These are phyloP conservation scores for Trichophyton mentagrophytes DNA, from an alignment of 2,329 filamentous ascomycete genomes.

Conservation along the genomic window DNA sequence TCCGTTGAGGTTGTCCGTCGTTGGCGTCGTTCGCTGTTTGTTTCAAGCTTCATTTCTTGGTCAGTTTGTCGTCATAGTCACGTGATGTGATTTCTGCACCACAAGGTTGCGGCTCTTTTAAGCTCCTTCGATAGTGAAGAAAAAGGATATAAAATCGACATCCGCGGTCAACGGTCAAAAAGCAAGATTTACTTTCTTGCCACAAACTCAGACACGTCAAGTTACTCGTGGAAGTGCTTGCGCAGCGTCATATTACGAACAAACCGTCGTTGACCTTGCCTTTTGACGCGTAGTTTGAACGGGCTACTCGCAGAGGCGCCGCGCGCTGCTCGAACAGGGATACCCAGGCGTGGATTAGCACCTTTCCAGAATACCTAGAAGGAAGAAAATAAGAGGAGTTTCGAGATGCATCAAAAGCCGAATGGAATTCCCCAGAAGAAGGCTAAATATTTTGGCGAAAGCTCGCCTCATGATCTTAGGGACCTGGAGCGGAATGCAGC, in stretches of 20 bases:
- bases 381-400: not conserved
- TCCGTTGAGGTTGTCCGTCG: not conserved
- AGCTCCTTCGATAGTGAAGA: no score
- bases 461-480: constrained; percentile 3
- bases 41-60: not conserved
- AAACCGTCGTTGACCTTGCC: not conserved
- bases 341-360: no score
- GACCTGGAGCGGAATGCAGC: constrained; percentile 8
- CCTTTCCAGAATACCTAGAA: no score
- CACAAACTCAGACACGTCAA: no score
- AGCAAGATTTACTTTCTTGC: no score
- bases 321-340: not conserved
- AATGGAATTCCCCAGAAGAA: not conserved
- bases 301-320: not conserved
- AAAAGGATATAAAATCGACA: no score
- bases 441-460: not conserved
- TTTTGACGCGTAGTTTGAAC: not conserved
- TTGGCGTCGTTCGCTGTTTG: not conserved
- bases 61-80: not conserved
- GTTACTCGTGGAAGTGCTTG: no score
- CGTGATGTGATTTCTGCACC: not conserved
- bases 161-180: no score
- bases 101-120: not conserved
- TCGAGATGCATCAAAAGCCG: not conserved
- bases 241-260: not conserved